These are phyloP conservation scores for Phlegmacium glaucopus DNA, from an alignment of 768 basidiomycete species.

Conservation along the genomic window DNA sequence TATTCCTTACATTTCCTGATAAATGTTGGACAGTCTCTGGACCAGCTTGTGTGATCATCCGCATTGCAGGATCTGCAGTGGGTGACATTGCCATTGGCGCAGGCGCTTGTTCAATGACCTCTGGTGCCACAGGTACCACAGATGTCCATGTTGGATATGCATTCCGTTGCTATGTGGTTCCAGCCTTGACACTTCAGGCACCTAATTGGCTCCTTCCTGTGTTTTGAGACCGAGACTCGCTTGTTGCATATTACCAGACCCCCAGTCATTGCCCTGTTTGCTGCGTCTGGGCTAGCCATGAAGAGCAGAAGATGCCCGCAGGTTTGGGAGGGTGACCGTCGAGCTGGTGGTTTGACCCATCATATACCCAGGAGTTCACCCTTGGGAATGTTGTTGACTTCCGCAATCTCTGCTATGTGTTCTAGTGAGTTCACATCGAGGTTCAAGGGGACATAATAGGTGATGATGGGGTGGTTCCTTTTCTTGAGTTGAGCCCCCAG, in stretches of 20 bases:
- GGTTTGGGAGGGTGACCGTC: not conserved
- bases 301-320: not conserved
- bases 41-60: constrained; percentile 15
- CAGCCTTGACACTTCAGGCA: constrained; percentile 18
- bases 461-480: not conserved
- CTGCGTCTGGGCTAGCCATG: not conserved
- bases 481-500: not conserved
- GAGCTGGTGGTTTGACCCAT: not conserved
- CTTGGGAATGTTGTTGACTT: not conserved
- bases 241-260: not conserved
- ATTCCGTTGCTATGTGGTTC: constrained; percentile 11
- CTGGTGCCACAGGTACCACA: constrained; percentile 8
- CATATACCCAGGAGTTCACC: not conserved
- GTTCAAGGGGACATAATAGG: not conserved
- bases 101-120: constrained; percentile 1
- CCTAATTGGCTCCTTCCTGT: constrained; percentile 4
- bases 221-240: not conserved
- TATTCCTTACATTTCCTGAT: constrained; percentile 6
- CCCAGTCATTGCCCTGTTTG: not conserved
- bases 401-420: not conserved
- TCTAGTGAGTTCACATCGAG: not conserved
- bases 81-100: not conserved
- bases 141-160: constrained; percentile 3
- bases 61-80: constrained; percentile 11
- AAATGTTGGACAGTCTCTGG: constrained; percentile 17